Base-by-base conservation (phyloP, 2,329 filamentous ascomycete genomes). In the Xylaria sp. region DNA sequence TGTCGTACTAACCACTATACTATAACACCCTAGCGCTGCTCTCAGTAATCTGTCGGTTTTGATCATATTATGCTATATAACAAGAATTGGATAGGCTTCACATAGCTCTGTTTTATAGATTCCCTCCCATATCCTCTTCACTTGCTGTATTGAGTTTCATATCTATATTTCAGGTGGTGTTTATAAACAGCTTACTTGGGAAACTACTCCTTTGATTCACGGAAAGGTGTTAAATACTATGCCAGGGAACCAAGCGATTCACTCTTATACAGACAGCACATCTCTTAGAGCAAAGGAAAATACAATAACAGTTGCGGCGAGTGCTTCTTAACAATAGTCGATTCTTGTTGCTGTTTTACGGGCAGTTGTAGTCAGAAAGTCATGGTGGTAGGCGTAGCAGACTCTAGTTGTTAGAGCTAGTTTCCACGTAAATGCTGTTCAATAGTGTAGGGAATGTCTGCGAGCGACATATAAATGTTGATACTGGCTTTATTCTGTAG, bases 1-100 rank as follows among this genome's bases (percentile, higher is more conserved):
- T 66, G 59, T 55, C 55, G 67, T 71, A 71, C 69, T 71, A 69
- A 71, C 69, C 69, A 71, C 69, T 71, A 71, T 71, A 71, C 69
- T 66, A 71, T 54, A 55, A 37, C 51, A 54, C 51, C 23, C n/a
- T n/a, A n/a, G n/a, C n/a, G n/a, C n/a, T n/a, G n/a, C n/a, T n/a
- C n/a, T n/a, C n/a, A n/a, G n/a, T n/a, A n/a, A n/a, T n/a, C n/a
- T 25, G 23, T 25, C 23, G 3, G 23, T 25, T 25, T 1, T 25
- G 23, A 25, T 25, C 23, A 25, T 25, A 25, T 25, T 25, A 25
- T 25, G 23, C 23, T 2, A 25, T 25, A 28, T 28, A 28, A 28
- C 5, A 28, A 37, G 8, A 10, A 37, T 37, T 8, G 34, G 34
- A 37, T 28, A 28, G 28, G 28, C 28, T 28, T 28, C 28, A 28